phyloP scores from a whole-genome alignment of 306 rosid species.

The Alnus rubra region DNA sequence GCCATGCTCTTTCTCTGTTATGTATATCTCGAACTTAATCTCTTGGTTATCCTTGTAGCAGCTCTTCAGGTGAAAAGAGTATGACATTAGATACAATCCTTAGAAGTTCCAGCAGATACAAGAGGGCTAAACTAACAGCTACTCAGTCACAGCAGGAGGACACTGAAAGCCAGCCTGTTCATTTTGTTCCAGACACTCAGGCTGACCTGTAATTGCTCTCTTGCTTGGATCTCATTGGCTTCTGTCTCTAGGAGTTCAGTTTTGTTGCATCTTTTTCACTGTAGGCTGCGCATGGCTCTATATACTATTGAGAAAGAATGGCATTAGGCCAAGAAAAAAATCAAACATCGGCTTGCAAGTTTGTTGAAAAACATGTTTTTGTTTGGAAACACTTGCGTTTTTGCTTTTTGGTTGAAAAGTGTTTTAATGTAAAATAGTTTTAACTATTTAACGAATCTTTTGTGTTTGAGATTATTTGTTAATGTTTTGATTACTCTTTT shows the following conservation, averaged over 20 bases:
- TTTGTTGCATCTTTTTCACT: background rate
- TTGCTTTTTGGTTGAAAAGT: too few relatives aligned
- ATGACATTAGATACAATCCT: constrained; percentile 43
- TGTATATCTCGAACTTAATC: constrained; percentile 12
- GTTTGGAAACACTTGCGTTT: background rate
- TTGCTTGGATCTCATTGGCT: background rate
- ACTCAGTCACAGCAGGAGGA: constrained; percentile 53
- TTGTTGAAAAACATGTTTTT: background rate
- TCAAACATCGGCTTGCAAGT: background rate
- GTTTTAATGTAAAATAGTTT: too few relatives aligned
- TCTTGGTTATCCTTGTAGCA: constrained; percentile 28
- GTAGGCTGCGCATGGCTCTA: background rate
- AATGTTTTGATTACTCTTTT: too few relatives aligned
- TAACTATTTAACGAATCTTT: too few relatives aligned
- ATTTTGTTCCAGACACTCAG: constrained; percentile 69
- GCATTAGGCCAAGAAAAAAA: background rate
- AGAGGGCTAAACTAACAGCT: constrained; percentile 62
- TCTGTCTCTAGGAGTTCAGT: background rate
- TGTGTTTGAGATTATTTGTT: too few relatives aligned
- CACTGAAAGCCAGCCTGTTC: constrained; percentile 50
- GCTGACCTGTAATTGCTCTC: background rate
- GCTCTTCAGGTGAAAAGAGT: constrained; percentile 43
- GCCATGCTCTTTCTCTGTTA: background rate
- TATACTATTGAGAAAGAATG: background rate
- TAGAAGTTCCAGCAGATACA: constrained; percentile 66